Evolutionary conservation across 495 filamentous ascomycete species (phyloP), one percentile per base, ranked within the genome.

Genomic region (Penicillium crystallinum): DNA sequence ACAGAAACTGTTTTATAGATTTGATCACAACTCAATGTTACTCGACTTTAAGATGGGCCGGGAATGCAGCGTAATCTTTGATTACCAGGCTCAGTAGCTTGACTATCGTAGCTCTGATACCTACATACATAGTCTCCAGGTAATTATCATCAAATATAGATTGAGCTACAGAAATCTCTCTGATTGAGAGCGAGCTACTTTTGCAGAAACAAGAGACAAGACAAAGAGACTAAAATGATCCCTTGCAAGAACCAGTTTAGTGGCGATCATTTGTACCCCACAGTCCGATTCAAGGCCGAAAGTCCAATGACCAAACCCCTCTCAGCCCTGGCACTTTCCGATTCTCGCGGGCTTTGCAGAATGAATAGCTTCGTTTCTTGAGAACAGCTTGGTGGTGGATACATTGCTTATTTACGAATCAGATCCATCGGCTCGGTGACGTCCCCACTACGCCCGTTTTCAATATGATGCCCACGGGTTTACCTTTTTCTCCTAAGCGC

Each of bases 401-500:
- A 37, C 35, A 36, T 31, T 31, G 40, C 2, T 22, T 43, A 44
- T 39, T 31, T 55, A 34, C 46, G 39, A 34, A 52, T 47, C 45
- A 34, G 14, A 50, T 42, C 18, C 25, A 19, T 50, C 45, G 43
- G 58, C 43, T 50, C 52, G 50, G 51, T 56, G 47, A 63, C 62
- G 57, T 53, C 62, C 63, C 55, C 57, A 59, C 49, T 45, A 57
- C 7, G 25, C 54, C 57, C 46, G 29, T 46, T 45, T 43, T 55
- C 51, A 55, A 45, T 61, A 70, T 71, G 64, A 74, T 66, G 64
- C 56, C 62, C 45, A 62, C 62, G 23, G 55, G 51, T 31, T 43
- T 54, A 36, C 56, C 63, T 50, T 54, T 59, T 37, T 76, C 73
- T 17, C 68, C 75, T 29, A 73, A 73, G 59, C 68, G 69, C 55